Conservation (phyloP, 768 basidiomycete genomes). For the Mycena maculata region DNA sequence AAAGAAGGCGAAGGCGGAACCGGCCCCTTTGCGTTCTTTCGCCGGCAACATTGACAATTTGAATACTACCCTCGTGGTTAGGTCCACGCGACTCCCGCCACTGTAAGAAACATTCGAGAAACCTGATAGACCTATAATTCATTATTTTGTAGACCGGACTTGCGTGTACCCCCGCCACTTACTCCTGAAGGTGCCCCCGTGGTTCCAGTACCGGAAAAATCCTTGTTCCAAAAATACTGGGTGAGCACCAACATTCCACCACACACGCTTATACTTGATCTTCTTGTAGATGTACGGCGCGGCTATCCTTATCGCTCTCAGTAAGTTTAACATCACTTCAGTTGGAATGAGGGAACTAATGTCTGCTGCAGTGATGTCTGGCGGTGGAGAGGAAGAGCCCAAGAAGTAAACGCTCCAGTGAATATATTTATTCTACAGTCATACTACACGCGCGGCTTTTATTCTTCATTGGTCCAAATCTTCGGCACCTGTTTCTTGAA, state of each 20-base stretch:
- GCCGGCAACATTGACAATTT: slow-evolving; percentile 42
- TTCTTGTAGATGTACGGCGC: slow-evolving; percentile 69
- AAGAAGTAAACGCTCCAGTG: slow-evolving; percentile 37
- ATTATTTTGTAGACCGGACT: slow-evolving; percentile 63
- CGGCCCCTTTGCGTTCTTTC: slow-evolving; percentile 46
- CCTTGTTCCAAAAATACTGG: slow-evolving; percentile 93
- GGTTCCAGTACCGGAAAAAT: slow-evolving; percentile 72
- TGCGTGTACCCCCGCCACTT: slow-evolving; percentile 75
- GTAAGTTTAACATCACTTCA: slow-evolving; percentile 54
- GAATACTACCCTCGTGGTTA: slow-evolving; percentile 66
- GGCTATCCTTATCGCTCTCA: slow-evolving; percentile 64
- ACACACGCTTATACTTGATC: not conserved
- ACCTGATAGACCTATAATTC: not conserved
- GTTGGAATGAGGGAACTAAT: slow-evolving; percentile 4
- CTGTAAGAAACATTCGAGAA: slow-evolving; percentile 54
- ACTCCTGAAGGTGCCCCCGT: slow-evolving; percentile 75
- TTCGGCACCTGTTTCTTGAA: slow-evolving; percentile 81
- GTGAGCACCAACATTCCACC: not conserved
- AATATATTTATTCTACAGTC: slow-evolving; percentile 27
- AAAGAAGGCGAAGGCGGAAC: slow-evolving; percentile 37
- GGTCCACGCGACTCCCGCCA: slow-evolving; percentile 62
- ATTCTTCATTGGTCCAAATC: slow-evolving; percentile 67
- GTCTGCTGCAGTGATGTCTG: slow-evolving; percentile 44
- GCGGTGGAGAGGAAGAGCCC: slow-evolving; percentile 49
- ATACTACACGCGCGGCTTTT: slow-evolving; percentile 29